These are phyloP conservation scores for Neoboletus subvelutipes DNA, from an alignment of 768 basidiomycete species.

Conservation along the genomic window DNA sequence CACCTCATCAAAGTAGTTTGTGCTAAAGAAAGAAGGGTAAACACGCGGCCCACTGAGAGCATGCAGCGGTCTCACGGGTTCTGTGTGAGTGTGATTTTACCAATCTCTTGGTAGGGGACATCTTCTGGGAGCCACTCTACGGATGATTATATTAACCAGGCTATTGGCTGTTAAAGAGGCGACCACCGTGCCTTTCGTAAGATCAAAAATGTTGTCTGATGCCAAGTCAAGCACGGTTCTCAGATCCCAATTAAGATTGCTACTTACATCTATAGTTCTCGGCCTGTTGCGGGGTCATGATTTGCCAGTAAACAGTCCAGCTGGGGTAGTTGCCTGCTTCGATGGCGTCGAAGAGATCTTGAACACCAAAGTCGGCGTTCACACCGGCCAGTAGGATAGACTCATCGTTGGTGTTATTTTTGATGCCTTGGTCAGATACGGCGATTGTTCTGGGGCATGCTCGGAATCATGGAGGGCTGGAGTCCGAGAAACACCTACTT, in stretches of 20 bases:
- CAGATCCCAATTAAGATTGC: not conserved
- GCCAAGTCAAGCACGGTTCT: not conserved
- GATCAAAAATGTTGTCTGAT: slow-evolving; percentile 49
- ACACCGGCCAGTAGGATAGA: not conserved
- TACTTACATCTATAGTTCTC: not conserved
- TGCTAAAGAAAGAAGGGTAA: not conserved
- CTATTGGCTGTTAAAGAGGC: not conserved
- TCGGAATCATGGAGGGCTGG: not conserved
- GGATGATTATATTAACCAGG: not conserved
- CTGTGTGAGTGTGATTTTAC: slow-evolving; percentile 38
- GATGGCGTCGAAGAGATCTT: not conserved
- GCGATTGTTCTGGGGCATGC: not conserved
- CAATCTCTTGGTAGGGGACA: slow-evolving; percentile 36
- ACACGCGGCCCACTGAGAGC: not conserved
- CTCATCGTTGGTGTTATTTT: not conserved
- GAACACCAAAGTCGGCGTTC: not conserved
- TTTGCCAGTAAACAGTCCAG: not conserved
- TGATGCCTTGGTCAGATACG: not conserved
- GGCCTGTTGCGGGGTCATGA: not conserved
- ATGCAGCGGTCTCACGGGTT: slow-evolving; percentile 30
- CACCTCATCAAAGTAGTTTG: slow-evolving; percentile 37
- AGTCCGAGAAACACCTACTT: not conserved
- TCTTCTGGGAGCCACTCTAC: slow-evolving; percentile 39
- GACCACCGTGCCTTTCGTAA: slow-evolving; percentile 40
- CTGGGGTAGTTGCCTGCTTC: not conserved